phyloP scores from a whole-genome alignment of 73 alveolate genomes.

The Blepharisma japonicum region DNA sequence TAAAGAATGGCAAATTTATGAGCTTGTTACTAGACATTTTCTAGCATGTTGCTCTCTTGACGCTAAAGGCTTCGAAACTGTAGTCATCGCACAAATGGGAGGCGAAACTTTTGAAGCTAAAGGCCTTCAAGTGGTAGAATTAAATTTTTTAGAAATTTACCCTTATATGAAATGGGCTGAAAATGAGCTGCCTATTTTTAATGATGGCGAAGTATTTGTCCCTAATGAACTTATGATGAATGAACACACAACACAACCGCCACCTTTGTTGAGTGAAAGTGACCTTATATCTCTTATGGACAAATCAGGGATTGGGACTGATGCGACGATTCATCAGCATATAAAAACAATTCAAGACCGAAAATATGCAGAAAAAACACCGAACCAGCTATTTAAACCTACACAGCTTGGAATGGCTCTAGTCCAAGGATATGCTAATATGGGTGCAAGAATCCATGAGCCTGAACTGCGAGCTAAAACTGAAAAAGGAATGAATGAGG shows the following conservation, averaged over 20 bases:
- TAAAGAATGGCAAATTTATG: conserved; percentile 93
- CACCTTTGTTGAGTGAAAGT: conserved; percentile 95
- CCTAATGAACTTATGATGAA: conserved; percentile 66
- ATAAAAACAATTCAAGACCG: conserved; percentile 90
- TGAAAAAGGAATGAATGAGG: conserved; percentile 91
- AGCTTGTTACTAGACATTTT: conserved; percentile 94
- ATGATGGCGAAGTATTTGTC: conserved; percentile 66
- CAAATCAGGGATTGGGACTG: conserved; percentile 99
- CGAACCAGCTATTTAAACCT: conserved; percentile 79
- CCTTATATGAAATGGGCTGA: conserved; percentile 93
- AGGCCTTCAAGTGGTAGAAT: conserved; percentile 85
- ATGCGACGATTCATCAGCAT: conserved; percentile 99
- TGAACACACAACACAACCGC: conserved; percentile 92
- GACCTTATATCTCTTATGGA: conserved; percentile 97
- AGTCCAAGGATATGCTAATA: conserved; percentile 85
- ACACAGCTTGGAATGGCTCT: conserved; percentile 92
- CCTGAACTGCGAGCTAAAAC: conserved; percentile 93
- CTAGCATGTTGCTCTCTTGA: conserved; percentile 93
- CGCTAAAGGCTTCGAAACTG: conserved; percentile 96
- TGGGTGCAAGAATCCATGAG: conserved; percentile 85
- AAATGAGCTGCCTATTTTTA: conserved; percentile 76
- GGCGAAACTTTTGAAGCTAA: conserved; percentile 81
- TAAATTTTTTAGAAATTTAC: conserved; percentile 87
- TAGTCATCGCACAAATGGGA: conserved; percentile 69
- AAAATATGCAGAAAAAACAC: conserved; percentile 89